phyloP scores from a whole-genome alignment of 805 yeast species.

The Jamesozyma lodderae region DNA sequence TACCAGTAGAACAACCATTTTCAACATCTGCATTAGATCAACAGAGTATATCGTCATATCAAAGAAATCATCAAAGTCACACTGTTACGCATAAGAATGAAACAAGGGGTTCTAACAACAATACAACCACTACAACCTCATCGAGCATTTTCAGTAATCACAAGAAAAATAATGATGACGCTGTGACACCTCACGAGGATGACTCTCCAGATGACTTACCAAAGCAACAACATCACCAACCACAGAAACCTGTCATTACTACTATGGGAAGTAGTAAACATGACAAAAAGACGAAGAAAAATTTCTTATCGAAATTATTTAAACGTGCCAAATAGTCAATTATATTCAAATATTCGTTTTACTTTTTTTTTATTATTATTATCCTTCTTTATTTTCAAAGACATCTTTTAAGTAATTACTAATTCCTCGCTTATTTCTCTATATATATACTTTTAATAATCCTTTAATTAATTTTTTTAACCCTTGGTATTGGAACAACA shows the following conservation, averaged over 20 bases:
- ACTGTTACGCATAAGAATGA: not conserved
- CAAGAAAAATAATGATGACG: not conserved
- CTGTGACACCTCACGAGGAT: not conserved
- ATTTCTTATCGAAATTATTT: constrained; percentile 8
- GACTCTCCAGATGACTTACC: not conserved
- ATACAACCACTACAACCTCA: constrained; percentile 3
- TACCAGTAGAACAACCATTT: constrained; percentile 11
- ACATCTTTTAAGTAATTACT: too few relatives aligned
- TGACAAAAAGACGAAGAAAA: constrained; percentile 6
- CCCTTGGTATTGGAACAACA: too few relatives aligned
- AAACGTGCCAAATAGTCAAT: constrained; percentile 6
- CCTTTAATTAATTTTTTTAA: too few relatives aligned
- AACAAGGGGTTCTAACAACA: not conserved
- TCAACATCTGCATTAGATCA: constrained; percentile 4
- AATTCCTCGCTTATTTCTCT: too few relatives aligned
- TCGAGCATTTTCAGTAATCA: constrained; percentile 10
- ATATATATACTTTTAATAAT: too few relatives aligned
- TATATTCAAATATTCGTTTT: not conserved
- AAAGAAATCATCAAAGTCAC: constrained; percentile 4
- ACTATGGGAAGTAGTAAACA: not conserved
- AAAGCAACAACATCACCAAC: not conserved
- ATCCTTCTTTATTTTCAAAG: not conserved
- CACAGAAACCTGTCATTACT: not conserved
- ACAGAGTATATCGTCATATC: constrained; percentile 10
- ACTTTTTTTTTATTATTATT: not conserved